A percentile compares a stretch with the other conserved stretches of the same genome.
These are phyloP conservation scores for Pistacia integerrima DNA, from an alignment of 345 rosid genomes.

Conservation along the genomic window DNA sequence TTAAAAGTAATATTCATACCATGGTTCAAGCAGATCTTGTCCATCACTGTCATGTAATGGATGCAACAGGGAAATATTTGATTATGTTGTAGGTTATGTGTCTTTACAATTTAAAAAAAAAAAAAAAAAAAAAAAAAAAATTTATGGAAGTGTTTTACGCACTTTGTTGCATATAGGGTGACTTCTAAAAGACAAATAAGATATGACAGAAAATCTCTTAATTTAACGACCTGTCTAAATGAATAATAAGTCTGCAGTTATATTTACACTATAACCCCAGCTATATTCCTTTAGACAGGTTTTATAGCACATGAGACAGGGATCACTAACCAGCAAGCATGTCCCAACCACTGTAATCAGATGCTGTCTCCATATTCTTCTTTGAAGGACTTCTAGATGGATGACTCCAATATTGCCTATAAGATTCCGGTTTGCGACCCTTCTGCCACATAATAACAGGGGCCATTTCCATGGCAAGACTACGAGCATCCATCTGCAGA, in stretches of 20 bases:
- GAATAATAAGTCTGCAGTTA: background rate
- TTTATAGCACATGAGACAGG: background rate
- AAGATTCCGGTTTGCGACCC: slow-evolving; percentile 63
- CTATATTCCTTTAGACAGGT: background rate
- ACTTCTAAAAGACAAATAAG: background rate
- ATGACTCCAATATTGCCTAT: slow-evolving; percentile 70
- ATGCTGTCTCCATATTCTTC: slow-evolving; percentile 45
- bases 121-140: too few species aligned
- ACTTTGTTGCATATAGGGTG: background rate
- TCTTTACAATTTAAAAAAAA: too few species aligned
- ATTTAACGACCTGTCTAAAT: background rate
- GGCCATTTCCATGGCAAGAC: slow-evolving; percentile 87
- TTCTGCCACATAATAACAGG: slow-evolving; percentile 90
- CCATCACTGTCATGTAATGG: too few species aligned
- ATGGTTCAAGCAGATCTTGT: too few species aligned
- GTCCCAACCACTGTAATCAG: slow-evolving; percentile 71
- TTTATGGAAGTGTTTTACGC: background rate
- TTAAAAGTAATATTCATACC: too few species aligned
- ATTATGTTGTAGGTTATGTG: too few species aligned
- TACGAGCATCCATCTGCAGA: slow-evolving; percentile 84
- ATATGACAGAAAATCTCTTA: background rate
- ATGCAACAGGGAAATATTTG: too few species aligned
- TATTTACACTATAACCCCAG: background rate
- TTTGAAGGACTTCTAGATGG: slow-evolving; percentile 49
- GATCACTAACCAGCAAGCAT: slow-evolving; percentile 70